A percentile compares a stretch with the other conserved stretches of the same genome.
These are phyloP conservation scores for Pleomassaria siparia DNA, from an alignment of 2,329 filamentous ascomycete species.

Conservation along the genomic window DNA sequence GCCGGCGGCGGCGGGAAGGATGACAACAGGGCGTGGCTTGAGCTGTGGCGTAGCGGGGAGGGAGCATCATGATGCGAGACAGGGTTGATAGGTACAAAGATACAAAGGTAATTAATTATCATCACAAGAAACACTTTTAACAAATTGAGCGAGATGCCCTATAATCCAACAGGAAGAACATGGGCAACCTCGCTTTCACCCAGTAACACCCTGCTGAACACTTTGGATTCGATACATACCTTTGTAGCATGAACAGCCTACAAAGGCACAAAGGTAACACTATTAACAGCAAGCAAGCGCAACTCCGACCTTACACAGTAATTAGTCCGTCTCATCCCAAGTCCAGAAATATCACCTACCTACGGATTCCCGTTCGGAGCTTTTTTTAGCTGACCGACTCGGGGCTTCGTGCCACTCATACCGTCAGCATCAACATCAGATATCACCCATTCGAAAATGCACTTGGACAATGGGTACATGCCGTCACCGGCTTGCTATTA, in stretches of 20 bases:
- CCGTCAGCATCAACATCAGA: no score
- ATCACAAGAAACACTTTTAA: no score
- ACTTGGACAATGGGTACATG: background rate
- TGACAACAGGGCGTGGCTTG: background rate
- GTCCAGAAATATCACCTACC: background rate
- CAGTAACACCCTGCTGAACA: no score
- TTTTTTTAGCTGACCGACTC: background rate
- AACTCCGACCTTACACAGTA: background rate
- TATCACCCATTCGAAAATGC: no score
- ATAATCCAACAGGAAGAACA: no score
- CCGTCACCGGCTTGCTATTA: background rate
- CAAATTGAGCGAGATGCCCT: no score
- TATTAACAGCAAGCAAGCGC: background rate
- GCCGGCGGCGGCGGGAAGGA: slow-evolving; percentile 3
- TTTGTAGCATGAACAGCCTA: no score
- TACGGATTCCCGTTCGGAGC: background rate
- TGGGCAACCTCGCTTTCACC: no score
- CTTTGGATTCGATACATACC: no score
- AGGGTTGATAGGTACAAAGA: background rate
- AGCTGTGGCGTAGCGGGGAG: background rate
- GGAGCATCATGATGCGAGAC: background rate
- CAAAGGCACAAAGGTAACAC: no score
- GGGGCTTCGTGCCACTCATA: background rate
- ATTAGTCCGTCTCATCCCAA: no score
- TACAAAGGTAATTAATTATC: no score